Percentiles rank a stretch among this genome's conserved stretches.
These are phyloP conservation scores for Alternaria hordeiaustralica DNA, from an alignment of 2,329 filamentous ascomycete genomes.

Conservation along the genomic window DNA sequence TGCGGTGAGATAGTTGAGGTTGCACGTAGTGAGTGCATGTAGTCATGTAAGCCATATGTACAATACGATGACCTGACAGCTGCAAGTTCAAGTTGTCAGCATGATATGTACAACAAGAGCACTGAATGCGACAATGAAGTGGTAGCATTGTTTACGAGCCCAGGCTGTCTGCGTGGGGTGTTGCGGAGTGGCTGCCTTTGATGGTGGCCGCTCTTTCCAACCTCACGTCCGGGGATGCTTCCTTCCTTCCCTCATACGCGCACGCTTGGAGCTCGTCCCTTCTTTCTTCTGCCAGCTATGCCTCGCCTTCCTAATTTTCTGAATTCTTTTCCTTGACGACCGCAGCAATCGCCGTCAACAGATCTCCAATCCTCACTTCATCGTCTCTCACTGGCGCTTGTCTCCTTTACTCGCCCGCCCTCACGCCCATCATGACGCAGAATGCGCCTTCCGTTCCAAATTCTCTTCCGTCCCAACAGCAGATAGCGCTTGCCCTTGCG, in stretches of 20 bases:
- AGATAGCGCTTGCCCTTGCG: constrained; percentile 44
- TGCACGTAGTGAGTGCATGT: constrained; percentile 9
- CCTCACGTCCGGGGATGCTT: background rate
- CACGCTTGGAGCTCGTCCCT: background rate
- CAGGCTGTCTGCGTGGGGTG: background rate
- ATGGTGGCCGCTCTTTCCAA: constrained; percentile 7
- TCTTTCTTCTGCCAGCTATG: background rate
- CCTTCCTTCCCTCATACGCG: background rate
- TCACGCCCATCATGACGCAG: constrained; percentile 9
- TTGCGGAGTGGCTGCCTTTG: background rate
- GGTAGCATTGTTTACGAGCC: background rate
- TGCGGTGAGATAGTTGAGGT: constrained; percentile 43
- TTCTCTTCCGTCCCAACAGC: constrained; percentile 28
- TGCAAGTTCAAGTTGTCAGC: background rate
- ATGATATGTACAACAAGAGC: background rate
- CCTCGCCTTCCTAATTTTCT: background rate
- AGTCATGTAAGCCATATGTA: constrained; percentile 14
- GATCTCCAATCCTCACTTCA: background rate
- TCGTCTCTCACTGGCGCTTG: background rate
- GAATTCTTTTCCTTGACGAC: background rate
- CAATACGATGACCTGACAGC: background rate
- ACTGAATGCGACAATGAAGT: background rate
- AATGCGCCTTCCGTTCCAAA: background rate
- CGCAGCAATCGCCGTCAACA: background rate
- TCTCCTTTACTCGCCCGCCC: background rate